These are phyloP conservation scores for Lasiodiplodia sp. DNA, from an alignment of 2,329 filamentous ascomycete species.

Conservation along the genomic window DNA sequence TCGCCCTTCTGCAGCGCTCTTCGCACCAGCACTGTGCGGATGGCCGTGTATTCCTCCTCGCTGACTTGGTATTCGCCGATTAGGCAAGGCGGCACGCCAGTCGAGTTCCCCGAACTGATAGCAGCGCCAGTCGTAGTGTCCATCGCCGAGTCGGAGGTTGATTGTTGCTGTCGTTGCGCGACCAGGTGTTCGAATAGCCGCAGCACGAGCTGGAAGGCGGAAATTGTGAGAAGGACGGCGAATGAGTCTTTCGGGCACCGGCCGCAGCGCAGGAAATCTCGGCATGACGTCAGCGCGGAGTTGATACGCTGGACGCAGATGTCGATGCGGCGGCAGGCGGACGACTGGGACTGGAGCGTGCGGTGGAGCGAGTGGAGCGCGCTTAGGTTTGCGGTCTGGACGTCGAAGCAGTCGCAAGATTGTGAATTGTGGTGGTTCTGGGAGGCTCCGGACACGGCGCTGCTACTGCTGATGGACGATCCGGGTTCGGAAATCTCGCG, in stretches of 20 bases:
- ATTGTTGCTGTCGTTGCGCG: neutral
- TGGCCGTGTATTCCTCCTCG: neutral
- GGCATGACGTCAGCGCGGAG: neutral
- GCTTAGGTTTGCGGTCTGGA: neutral
- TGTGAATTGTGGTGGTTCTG: no score
- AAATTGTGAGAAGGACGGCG: neutral
- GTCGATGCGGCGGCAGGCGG: neutral
- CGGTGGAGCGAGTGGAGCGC: constrained; percentile 3
- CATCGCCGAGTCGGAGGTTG: neutral
- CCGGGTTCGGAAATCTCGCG: neutral
- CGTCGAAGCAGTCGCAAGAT: neutral
- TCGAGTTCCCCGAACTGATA: neutral
- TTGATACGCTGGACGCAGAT: constrained; percentile 12
- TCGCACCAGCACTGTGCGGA: neutral
- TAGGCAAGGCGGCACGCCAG: neutral
- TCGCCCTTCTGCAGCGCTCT: neutral
- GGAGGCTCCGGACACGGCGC: no score
- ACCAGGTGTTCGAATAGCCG: constrained; percentile 7
- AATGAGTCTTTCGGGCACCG: constrained; percentile 3
- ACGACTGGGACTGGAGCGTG: neutral
- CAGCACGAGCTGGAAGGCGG: constrained; percentile 8
- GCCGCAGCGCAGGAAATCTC: neutral
- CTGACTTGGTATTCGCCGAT: constrained; percentile 18
- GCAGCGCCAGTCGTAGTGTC: neutral
- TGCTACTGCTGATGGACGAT: neutral